These are phyloP conservation scores for Nymphaea colorata DNA, from an alignment of 164 flowering plant genomes.

Conservation along the genomic window DNA sequence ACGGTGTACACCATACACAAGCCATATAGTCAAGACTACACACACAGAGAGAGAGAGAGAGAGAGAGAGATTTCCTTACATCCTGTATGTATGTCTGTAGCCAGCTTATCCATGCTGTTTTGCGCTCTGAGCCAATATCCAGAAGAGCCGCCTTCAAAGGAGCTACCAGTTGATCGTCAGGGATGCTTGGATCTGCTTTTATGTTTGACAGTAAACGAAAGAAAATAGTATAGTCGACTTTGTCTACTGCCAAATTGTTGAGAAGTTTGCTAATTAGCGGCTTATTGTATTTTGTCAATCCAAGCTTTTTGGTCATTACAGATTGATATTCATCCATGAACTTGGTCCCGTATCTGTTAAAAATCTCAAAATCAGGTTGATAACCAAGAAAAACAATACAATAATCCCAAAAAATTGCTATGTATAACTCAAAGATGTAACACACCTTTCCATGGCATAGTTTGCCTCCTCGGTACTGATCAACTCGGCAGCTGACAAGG, in stretches of 20 bases:
- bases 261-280: conserved; percentile 73
- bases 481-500: conserved; percentile 65
- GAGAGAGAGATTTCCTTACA: conserved; percentile 26
- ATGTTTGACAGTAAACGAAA: conserved; percentile 81
- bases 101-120: conserved; percentile 96
- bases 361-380: background rate
- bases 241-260: conserved; percentile 29
- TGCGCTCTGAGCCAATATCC: conserved; percentile 92
- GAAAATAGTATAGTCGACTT: conserved; percentile 95
- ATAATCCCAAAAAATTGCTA: background rate
- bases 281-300: conserved; percentile 85
- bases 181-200: conserved; percentile 54
- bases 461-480: conserved; percentile 76
- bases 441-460: conserved; percentile 95
- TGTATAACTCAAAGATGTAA: background rate
- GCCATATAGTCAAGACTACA: background rate
- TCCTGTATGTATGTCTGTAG: conserved; percentile 65
- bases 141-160: conserved; percentile 87
- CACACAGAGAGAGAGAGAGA: too few relatives aligned
- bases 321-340: conserved; percentile 99
- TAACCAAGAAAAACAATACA: background rate
- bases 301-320: conserved; percentile 79
- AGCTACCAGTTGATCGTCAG: conserved; percentile 54
- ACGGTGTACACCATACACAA: too few relatives aligned
- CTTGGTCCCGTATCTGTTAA: conserved; percentile 82